Evolutionary conservation across 202 grass and related monocot genomes (phyloP).

Genomic region (Zoysia matrella): DNA sequence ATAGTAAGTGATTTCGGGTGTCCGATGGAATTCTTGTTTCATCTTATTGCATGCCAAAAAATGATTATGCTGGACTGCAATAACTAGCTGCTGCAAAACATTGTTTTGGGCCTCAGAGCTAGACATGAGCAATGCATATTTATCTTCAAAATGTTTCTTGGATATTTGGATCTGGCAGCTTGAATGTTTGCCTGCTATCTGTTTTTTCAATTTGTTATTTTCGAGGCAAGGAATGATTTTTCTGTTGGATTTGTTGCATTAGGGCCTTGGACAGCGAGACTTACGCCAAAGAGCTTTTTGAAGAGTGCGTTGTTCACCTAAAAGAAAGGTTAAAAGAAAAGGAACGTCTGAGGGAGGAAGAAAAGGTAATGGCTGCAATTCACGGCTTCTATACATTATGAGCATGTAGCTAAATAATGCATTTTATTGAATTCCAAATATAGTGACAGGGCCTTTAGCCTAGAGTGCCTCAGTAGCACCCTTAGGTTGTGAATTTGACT

Average conservation of each 20-base stretch:
- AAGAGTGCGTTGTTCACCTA: no score
- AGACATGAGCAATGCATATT: not conserved
- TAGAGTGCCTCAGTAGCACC: no score
- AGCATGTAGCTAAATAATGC: not conserved
- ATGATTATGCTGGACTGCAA: not conserved
- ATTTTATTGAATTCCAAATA: not conserved
- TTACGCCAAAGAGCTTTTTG: no score
- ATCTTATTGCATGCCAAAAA: not conserved
- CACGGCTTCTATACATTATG: not conserved
- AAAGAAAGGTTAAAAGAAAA: no score
- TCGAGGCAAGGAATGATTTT: conserved; percentile 31
- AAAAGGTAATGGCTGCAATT: conserved; percentile 66
- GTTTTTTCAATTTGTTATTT: conserved; percentile 29
- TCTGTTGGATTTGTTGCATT: conserved; percentile 3
- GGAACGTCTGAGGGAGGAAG: conserved; percentile 71
- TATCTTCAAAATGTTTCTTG: not conserved
- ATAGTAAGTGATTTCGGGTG: not conserved
- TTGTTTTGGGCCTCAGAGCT: conserved; percentile 1
- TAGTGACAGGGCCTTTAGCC: not conserved
- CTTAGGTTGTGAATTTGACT: no score
- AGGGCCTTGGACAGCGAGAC: no score
- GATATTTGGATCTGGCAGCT: not conserved
- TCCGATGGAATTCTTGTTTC: not conserved
- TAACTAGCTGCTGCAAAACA: conserved; percentile 10
- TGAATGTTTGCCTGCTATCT: not conserved